Conservation (phyloP, 768 basidiomycete species). For the Leccinum sublutescens region DNA sequence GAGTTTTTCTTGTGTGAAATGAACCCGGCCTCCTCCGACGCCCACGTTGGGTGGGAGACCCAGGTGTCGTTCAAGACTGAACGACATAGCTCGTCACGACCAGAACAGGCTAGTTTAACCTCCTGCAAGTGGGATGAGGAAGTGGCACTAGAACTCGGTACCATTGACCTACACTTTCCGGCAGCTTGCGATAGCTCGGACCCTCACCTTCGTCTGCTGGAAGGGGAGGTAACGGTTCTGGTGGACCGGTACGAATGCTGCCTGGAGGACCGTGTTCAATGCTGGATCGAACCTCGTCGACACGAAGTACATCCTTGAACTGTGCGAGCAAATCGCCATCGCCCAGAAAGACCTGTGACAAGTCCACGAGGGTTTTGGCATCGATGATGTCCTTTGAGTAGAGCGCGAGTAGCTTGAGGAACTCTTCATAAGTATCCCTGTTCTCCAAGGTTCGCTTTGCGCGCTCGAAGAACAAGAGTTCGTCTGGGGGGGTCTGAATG, state of each 20-base stretch:
- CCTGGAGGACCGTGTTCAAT: slow-evolving; percentile 72
- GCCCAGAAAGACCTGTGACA: slow-evolving; percentile 78
- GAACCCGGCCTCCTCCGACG: slow-evolving; percentile 93
- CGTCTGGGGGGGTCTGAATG: slow-evolving; percentile 54
- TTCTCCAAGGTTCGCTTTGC: slow-evolving; percentile 79
- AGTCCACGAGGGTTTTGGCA: slow-evolving; percentile 73
- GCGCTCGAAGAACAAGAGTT: slow-evolving; percentile 92
- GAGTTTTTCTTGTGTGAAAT: slow-evolving; percentile 95
- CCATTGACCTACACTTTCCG: slow-evolving; percentile 69
- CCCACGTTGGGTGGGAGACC: slow-evolving; percentile 99
- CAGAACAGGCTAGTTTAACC: slow-evolving; percentile 86
- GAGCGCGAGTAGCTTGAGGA: slow-evolving; percentile 87
- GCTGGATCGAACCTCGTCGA: slow-evolving; percentile 64
- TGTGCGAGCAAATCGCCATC: slow-evolving; percentile 75
- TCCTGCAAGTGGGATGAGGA: slow-evolving; percentile 52
- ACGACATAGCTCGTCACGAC: slow-evolving; percentile 90
- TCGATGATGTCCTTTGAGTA: slow-evolving; percentile 94
- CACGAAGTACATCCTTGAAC: slow-evolving; percentile 85
- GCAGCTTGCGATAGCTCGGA: slow-evolving; percentile 90
- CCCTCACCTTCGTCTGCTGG: slow-evolving; percentile 85
- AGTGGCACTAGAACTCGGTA: background rate
- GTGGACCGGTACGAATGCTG: slow-evolving; percentile 71
- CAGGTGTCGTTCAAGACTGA: slow-evolving; percentile 96
- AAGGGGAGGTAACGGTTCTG: slow-evolving; percentile 73
- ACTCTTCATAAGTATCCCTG: slow-evolving; percentile 85